These are phyloP conservation scores for Geranomyces michiganensis DNA, from an alignment of 192 early-diverging fungal genomes.

Conservation along the genomic window DNA sequence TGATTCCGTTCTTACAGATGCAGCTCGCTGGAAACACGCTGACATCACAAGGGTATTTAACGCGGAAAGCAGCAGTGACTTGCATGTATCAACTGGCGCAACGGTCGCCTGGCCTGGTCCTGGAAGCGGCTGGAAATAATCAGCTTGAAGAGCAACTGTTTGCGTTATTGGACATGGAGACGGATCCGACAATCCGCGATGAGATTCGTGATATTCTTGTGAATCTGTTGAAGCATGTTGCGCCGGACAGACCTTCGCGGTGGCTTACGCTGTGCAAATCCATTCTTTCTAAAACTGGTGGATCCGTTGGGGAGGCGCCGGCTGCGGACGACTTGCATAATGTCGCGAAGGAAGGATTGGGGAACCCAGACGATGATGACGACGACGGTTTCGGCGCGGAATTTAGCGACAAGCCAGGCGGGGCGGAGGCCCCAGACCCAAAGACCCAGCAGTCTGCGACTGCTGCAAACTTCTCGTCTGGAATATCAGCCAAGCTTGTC, in stretches of 20 bases:
- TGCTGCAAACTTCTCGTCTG: constrained; percentile 15
- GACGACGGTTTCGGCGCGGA: constrained; percentile 53
- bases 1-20: constrained; percentile 77
- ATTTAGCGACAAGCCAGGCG: constrained; percentile 37
- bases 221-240: constrained; percentile 44
- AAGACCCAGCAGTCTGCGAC: constrained; percentile 1
- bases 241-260: constrained; percentile 67
- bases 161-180: constrained; percentile 76
- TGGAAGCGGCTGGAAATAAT: constrained; percentile 59
- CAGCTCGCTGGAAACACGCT: constrained; percentile 55
- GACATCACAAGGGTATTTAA: constrained; percentile 52
- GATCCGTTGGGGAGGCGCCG: constrained; percentile 20
- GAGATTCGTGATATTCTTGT: constrained; percentile 58
- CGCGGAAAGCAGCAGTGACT: constrained; percentile 77
- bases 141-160: constrained; percentile 80
- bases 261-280: constrained; percentile 84
- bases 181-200: constrained; percentile 58
- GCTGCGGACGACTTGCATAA: constrained; percentile 13
- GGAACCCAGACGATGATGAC: constrained; percentile 38
- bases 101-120: constrained; percentile 70
- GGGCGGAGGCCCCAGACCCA: constrained; percentile 18
- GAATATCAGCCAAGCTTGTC: constrained; percentile 14
- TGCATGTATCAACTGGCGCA: constrained; percentile 86
- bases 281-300: constrained; percentile 68
- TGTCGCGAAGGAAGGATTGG: constrained; percentile 12